Percentiles rank a stretch among this genome's conserved stretches.
Evolutionary conservation across 352 stramenopile genomes (phyloP).

Genomic region (Pythium monospermum): DNA sequence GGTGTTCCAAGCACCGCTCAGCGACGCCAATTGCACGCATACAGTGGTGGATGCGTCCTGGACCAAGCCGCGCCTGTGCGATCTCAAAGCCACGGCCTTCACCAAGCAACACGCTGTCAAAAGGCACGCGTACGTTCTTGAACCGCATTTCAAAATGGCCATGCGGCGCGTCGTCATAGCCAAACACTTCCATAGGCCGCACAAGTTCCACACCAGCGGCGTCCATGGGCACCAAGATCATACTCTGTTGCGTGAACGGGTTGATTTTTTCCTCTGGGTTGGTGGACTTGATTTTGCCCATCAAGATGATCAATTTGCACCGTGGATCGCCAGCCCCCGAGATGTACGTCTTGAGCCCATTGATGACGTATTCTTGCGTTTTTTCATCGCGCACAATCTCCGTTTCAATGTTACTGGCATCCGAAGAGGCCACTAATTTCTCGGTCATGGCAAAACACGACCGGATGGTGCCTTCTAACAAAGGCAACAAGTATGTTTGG

Average conservation of each 20-base stretch:
- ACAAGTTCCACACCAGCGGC: slow-evolving; percentile 89
- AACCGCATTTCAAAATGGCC: slow-evolving; percentile 95
- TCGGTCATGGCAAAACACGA: slow-evolving; percentile 98
- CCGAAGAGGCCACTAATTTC: slow-evolving; percentile 91
- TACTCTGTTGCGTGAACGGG: slow-evolving; percentile 76
- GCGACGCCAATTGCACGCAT: slow-evolving; percentile 93
- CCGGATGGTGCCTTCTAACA: slow-evolving; percentile 92
- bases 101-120: slow-evolving; percentile 74
- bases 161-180: slow-evolving; percentile 96
- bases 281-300: slow-evolving; percentile 60
- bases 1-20: slow-evolving; percentile 82
- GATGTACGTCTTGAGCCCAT: slow-evolving; percentile 96
- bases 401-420: slow-evolving; percentile 95
- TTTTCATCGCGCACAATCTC: slow-evolving; percentile 63
- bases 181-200: slow-evolving; percentile 90
- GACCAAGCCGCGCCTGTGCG: slow-evolving; percentile 89
- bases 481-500: slow-evolving; percentile 88
- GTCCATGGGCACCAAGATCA: slow-evolving; percentile 91
- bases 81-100: slow-evolving; percentile 89
- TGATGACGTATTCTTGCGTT: slow-evolving; percentile 89
- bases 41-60: slow-evolving; percentile 97
- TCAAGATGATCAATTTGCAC: slow-evolving; percentile 89
- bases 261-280: slow-evolving; percentile 23
- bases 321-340: slow-evolving; percentile 94
- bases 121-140: slow-evolving; percentile 91